Base-by-base conservation (phyloP, 2,329 filamentous ascomycete species). In the Colletotrichum phormii region DNA sequence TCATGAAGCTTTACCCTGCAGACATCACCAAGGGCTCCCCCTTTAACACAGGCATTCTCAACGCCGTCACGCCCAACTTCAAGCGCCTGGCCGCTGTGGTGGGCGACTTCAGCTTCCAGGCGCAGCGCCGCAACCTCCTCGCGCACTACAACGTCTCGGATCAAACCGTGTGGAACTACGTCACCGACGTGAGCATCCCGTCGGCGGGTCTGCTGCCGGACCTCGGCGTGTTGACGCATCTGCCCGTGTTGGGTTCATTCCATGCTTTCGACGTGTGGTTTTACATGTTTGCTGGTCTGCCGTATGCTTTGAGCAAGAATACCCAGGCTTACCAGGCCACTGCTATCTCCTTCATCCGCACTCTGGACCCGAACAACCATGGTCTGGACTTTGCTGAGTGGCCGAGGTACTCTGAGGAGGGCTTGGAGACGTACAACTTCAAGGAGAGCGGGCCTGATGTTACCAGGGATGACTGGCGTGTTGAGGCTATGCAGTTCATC, bases 31-130 rank as follows among this genome's bases (percentile, higher is more conserved):
- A 86, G 37, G 90, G 90, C 54, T 89, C 87, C 0, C 91, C 91
- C 0, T 92, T 90, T 83, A 82, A 87, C 54, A 92, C 91, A 0
- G 82, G 86, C 5, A 63, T 83, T 0, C 72, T 88, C 15, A 90
- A 92, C 80, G 89, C 91, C 76, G 86, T 88, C 77, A 92, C 91
- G 75, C 89, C 90, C 0, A 87, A 92, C 76, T 92, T 87, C 83
- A 93, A 93, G 78, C 88, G 89, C 8, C 78, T 92, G 0, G 87
- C 90, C 2, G 90, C 91, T 26, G 86, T 93, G 9, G 80, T 92
- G 0, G 91, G 91, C 15, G 91, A 93, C 76, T 75, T 90, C 0
- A 86, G 86, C 0, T 93, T 93, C 81, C 79, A 76, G 6, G 76
- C 80, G 3, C 84, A 60, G 71, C 80, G 42, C 1, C 75, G 79